phyloP scores from a whole-genome alignment of 176 grass and related monocot species.

The bread wheat (Triticum aestivum) region DNA sequence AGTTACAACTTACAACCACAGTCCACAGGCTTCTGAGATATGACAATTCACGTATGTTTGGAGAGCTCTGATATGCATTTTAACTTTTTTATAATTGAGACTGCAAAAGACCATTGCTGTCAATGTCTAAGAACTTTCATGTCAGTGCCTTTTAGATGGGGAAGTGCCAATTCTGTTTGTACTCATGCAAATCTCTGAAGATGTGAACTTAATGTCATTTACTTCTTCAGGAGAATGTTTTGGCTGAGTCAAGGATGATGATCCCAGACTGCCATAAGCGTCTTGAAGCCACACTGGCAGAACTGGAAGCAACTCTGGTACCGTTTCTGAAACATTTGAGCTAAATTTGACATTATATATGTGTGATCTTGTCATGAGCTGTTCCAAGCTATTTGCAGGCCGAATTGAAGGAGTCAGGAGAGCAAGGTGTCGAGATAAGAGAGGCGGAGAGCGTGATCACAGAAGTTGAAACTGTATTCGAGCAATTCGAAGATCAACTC shows the following conservation, averaged over 20 bases:
- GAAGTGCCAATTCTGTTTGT: background rate
- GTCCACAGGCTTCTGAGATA: background rate
- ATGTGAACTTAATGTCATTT: background rate
- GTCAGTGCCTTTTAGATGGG: background rate
- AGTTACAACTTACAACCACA: no score
- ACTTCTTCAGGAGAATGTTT: conserved; percentile 67
- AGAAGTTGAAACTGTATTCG: conserved; percentile 55
- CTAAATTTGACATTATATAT: background rate
- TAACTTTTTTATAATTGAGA: background rate
- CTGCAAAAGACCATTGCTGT: background rate
- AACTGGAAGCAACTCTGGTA: conserved; percentile 81
- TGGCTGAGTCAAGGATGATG: conserved; percentile 97
- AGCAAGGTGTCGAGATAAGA: conserved; percentile 56
- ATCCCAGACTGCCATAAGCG: conserved; percentile 85
- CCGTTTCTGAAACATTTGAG: background rate
- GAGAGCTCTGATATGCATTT: background rate
- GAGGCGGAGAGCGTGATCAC: conserved; percentile 51
- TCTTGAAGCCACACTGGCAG: conserved; percentile 63
- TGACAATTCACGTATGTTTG: background rate
- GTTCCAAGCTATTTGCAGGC: conserved; percentile 18
- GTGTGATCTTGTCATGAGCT: background rate
- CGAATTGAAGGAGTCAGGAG: conserved; percentile 60
- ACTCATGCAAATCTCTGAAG: background rate
- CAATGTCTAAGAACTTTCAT: background rate
- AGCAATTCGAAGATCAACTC: conserved; percentile 32